phyloP scores from a whole-genome alignment of 192 early-diverging fungal genomes.

The Linnemannia zychae region DNA sequence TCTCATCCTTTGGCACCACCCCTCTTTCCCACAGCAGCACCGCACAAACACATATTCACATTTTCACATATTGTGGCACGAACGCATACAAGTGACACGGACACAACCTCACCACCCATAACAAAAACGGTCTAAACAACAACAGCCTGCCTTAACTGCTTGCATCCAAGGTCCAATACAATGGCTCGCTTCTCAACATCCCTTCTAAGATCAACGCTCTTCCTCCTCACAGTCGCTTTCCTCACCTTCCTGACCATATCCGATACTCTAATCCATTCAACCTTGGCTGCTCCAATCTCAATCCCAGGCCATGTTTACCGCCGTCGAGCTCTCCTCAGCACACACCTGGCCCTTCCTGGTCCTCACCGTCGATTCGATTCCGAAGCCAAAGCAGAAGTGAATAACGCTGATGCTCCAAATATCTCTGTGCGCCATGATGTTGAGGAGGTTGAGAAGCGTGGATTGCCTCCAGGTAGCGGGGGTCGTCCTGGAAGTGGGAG shows the following conservation, averaged over 20 bases:
- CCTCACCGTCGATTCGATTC: background rate
- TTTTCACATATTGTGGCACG: no score
- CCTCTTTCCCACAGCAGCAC: no score
- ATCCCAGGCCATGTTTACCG: background rate
- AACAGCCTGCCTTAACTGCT: no score
- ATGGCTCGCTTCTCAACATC: no score
- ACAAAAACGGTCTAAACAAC: no score
- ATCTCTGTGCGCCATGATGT: background rate
- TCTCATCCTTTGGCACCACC: background rate
- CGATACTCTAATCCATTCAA: background rate
- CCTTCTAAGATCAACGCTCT: no score
- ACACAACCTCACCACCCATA: no score
- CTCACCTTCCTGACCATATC: background rate
- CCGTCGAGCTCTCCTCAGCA: background rate
- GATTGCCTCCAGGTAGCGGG: background rate
- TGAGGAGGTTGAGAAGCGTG: background rate
- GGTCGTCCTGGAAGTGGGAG: background rate
- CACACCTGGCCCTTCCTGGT: background rate
- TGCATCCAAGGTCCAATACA: no score
- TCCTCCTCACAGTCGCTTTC: background rate
- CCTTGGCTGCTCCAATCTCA: background rate
- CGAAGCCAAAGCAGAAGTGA: background rate
- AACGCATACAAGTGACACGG: no score
- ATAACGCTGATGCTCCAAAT: background rate
- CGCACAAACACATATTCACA: no score